Evolutionary conservation across 2,329 filamentous ascomycete genomes (phyloP), one percentile per base, ranked within the genome.

Genomic region (Trichophyton schoenleinii): DNA sequence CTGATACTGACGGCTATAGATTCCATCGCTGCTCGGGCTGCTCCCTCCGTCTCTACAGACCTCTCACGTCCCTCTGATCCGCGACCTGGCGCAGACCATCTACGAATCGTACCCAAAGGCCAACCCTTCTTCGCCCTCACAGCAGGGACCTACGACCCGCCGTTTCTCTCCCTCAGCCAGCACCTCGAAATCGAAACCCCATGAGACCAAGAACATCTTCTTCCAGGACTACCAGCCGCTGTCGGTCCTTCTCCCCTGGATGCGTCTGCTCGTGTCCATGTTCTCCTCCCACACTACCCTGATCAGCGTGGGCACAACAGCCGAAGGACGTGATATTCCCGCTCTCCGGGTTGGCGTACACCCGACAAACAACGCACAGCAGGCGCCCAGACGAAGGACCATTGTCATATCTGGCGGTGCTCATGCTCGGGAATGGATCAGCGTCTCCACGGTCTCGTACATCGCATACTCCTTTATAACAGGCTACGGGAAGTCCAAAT

Each of bases 361-460:
- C 61, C 75, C 80, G 68, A 78, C 78, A 70, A 67, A 77, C 53
- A 69, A 77, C 60, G 69, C 80, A 31, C 31, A 36, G 1, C 73
- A 80, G 5, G 68, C 75, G 1, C 68, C 70, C 11, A 80, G 78
- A 3, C 83, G 88, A 58, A 89, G 89, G 71, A 92, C 89, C 0
- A 84, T 96, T 61, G 78, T 96, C 58, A 79, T 99, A 20, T 86
- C 86, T 3, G 94, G 90, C 60, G 92, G 92, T 57, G 80, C 88
- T n/a, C 94, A 97, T 73, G 92, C 91, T 2, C 84, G 94, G 42
- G 94, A 99, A 78, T 99, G 94, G 94, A 95, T 99, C 66, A 89
- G 90, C 55, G 91, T 87, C 0, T 94, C 87, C 68, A 95, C 91
- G 0, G 89, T 95, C 59, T 95, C 87, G 68, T 97, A 95, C 68